Percentiles rank a stretch among this genome's conserved stretches.
Evolutionary conservation across 176 grass and related monocot genomes (phyloP).

Genomic region (Otatea glauca): DNA sequence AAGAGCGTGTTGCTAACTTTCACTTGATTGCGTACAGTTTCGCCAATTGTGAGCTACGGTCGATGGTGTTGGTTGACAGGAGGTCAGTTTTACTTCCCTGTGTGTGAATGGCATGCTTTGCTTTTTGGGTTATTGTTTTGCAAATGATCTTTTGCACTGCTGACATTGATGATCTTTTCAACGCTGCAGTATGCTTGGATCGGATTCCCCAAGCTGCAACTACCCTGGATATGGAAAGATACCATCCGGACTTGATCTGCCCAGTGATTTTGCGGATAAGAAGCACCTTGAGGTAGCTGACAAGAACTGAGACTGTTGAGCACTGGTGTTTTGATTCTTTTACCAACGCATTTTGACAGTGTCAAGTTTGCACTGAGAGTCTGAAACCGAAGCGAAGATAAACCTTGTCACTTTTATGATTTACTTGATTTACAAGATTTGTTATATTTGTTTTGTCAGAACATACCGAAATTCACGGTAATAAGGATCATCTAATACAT

Average conservation of each 20-base stretch:
- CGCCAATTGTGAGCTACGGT: slow-evolving; percentile 81
- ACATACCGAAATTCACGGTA: background rate
- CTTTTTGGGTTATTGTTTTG: background rate
- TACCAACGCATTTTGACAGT: background rate
- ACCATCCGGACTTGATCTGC: slow-evolving; percentile 55
- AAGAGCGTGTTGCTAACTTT: slow-evolving; percentile 11
- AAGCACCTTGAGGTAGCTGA: slow-evolving; percentile 25
- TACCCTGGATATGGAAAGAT: slow-evolving; percentile 59
- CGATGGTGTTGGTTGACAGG: slow-evolving; percentile 79
- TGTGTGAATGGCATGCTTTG: background rate
- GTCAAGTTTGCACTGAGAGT: background rate
- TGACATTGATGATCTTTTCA: background rate
- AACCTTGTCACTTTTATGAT: background rate
- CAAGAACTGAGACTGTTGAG: slow-evolving; percentile 20
- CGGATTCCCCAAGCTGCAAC: slow-evolving; percentile 41
- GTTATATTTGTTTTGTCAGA: background rate
- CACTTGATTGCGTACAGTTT: slow-evolving; percentile 55
- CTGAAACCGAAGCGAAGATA: background rate
- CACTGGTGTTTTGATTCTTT: slow-evolving; percentile 10
- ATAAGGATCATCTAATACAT: background rate
- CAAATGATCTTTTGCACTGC: background rate
- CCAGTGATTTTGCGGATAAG: slow-evolving; percentile 51
- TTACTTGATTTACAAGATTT: background rate
- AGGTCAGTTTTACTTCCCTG: slow-evolving; percentile 46
- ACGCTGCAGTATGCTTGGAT: slow-evolving; percentile 61